These are phyloP conservation scores for Cairneyella variabilis DNA, from an alignment of 495 filamentous ascomycete species.

Conservation along the genomic window DNA sequence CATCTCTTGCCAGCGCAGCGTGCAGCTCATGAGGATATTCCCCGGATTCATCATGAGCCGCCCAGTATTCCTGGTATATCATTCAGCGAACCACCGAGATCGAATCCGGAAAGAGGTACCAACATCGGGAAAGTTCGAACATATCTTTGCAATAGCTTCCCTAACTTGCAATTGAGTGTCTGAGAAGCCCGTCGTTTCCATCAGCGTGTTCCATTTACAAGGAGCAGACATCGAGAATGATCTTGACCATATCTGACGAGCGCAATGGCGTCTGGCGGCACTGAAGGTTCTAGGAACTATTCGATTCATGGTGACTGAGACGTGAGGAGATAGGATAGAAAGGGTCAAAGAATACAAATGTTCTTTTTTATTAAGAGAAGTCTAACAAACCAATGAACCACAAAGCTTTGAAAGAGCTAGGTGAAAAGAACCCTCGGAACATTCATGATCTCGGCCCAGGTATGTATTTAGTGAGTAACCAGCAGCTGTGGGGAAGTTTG, in stretches of 20 bases:
- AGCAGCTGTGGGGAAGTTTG: too few species aligned
- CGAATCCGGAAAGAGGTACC: background rate
- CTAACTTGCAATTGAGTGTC: constrained; percentile 67
- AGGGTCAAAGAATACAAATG: background rate
- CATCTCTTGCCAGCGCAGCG: constrained; percentile 67
- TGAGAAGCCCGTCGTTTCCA: constrained; percentile 71
- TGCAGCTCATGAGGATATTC: constrained; percentile 71
- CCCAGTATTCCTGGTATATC: constrained; percentile 58
- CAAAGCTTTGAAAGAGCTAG: background rate
- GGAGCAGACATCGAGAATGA: constrained; percentile 14
- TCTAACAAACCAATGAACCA: background rate
- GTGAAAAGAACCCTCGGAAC: background rate
- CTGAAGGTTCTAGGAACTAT: constrained; percentile 7
- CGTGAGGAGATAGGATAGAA: background rate
- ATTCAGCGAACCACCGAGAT: constrained; percentile 5
- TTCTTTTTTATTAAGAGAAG: too few species aligned
- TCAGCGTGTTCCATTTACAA: constrained; percentile 38
- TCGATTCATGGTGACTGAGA: constrained; percentile 2
- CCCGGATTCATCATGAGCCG: constrained; percentile 60
- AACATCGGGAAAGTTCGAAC: constrained; percentile 54
- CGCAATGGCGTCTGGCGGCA: background rate
- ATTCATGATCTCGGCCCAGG: too few species aligned
- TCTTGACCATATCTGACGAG: background rate
- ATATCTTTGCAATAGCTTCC: constrained; percentile 66
- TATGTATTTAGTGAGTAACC: too few species aligned